These are phyloP conservation scores for Cavenderia fasciculata DNA, from an alignment of 78 protist genomes.

Conservation along the genomic window DNA sequence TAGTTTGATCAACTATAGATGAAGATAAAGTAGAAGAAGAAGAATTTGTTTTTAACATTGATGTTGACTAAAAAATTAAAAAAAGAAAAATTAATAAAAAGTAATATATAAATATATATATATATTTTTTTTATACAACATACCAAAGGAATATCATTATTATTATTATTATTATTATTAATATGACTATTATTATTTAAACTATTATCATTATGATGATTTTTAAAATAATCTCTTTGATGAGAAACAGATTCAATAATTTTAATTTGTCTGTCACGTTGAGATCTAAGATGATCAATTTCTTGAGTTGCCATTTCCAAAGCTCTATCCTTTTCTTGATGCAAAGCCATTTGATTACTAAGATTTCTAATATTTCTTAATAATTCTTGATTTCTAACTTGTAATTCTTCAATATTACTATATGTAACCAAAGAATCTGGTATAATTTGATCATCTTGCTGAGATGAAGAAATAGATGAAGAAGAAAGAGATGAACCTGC, in stretches of 20 bases:
- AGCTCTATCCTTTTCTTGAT: slow-evolving; percentile 9
- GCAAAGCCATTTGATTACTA: neutral
- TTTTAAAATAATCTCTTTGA: slow-evolving; percentile 52
- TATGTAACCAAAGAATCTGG: slow-evolving; percentile 60
- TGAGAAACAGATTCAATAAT: slow-evolving; percentile 18
- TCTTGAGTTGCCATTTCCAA: slow-evolving; percentile 42
- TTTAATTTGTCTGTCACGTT: slow-evolving; percentile 56
- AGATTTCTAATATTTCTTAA: slow-evolving; percentile 33
- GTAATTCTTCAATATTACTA: slow-evolving; percentile 54
- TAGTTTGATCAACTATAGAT: too few species aligned
- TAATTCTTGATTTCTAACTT: slow-evolving; percentile 45
- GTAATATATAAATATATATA: too few species aligned
- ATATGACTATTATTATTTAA: neutral
- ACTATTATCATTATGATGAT: too few species aligned
- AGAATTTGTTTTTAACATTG: too few species aligned
- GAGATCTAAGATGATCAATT: neutral
- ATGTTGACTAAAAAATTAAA: too few species aligned
- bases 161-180: neutral
- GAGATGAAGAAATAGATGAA: neutral
- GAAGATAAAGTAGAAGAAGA: too few species aligned
- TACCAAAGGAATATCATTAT: neutral
- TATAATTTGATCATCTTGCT: slow-evolving; percentile 35
- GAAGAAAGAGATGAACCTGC: neutral
- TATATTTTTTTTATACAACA: too few species aligned
- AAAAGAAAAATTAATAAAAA: too few species aligned